Evolutionary conservation across 2,329 filamentous ascomycete species (phyloP).

Genomic region (Tolypocladium guangdongense): DNA sequence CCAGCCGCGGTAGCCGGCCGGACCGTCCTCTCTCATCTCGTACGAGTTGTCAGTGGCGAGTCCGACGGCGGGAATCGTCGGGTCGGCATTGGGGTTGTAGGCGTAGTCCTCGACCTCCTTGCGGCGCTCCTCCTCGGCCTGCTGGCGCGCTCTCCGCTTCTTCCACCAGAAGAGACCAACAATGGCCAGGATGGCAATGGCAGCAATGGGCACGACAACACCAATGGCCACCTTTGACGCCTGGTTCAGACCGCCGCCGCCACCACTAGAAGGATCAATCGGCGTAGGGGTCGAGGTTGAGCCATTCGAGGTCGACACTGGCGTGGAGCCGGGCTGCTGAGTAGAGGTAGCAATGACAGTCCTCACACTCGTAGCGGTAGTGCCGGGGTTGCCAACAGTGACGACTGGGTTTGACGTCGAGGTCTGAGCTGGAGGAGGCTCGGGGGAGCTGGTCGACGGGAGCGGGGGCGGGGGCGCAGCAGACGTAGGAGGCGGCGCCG

Average conservation of each 20-base stretch:
- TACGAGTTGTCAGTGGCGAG: slow-evolving; percentile 41
- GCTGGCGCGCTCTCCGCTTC: slow-evolving; percentile 75
- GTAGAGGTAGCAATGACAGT: slow-evolving; percentile 17
- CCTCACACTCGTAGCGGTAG: slow-evolving; percentile 7
- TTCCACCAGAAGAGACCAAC: slow-evolving; percentile 77
- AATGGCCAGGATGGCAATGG: slow-evolving; percentile 69
- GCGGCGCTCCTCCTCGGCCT: slow-evolving; percentile 74
- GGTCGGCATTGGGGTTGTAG: slow-evolving; percentile 95
- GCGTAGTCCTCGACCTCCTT: slow-evolving; percentile 97
- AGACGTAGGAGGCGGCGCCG: slow-evolving; percentile 6
- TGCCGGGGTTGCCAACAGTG: slow-evolving; percentile 14
- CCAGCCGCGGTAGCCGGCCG: slow-evolving; percentile 86
- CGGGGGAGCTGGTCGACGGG: slow-evolving; percentile 5
- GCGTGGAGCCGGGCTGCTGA: slow-evolving; percentile 3
- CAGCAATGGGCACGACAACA: slow-evolving; percentile 86
- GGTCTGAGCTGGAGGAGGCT: slow-evolving; percentile 2
- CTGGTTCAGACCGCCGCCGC: slow-evolving; percentile 39
- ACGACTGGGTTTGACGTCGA: slow-evolving; percentile 9
- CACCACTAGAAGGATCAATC: slow-evolving; percentile 14
- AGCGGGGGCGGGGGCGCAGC: not conserved
- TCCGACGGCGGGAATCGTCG: slow-evolving; percentile 51
- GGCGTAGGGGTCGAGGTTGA: slow-evolving; percentile 18
- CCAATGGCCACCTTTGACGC: slow-evolving; percentile 78
- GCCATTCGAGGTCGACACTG: slow-evolving; percentile 10
- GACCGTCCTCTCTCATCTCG: slow-evolving; percentile 69